Evolutionary conservation across 345 rosid genomes (phyloP).

Genomic region (Boechera divaricarpa): DNA sequence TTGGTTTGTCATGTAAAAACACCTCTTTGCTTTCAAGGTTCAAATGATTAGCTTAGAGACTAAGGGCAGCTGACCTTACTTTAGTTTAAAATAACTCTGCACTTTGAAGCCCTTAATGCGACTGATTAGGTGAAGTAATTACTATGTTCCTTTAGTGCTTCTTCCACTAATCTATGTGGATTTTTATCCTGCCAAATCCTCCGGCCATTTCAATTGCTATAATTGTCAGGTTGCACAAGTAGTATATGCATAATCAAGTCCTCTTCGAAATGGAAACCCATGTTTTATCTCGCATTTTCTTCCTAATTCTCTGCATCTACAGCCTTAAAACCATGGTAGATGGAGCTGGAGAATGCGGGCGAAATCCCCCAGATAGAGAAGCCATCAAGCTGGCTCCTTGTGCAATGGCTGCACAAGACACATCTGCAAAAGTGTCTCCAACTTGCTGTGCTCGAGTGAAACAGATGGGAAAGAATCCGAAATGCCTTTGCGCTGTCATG

Average conservation of each 20-base stretch:
- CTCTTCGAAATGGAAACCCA: conserved; percentile 46
- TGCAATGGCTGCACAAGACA: conserved; percentile 67
- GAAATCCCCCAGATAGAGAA: conserved; percentile 72
- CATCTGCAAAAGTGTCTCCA: conserved; percentile 59
- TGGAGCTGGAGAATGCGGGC: conserved; percentile 88
- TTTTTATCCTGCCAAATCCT: conserved; percentile 33
- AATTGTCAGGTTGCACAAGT: conserved; percentile 43
- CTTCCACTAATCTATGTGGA: conserved; percentile 59
- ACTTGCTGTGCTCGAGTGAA: conserved; percentile 73
- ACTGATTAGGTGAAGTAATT: conserved; percentile 57
- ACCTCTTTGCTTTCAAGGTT: conserved; percentile 33
- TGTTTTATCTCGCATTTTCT: conserved; percentile 49
- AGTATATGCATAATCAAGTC: conserved; percentile 36
- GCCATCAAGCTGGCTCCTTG: conserved; percentile 90
- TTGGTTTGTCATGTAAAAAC: conserved; percentile 40
- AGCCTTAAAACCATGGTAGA: conserved; percentile 44
- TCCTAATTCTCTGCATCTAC: conserved; percentile 48
- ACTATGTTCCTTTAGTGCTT: conserved; percentile 58
- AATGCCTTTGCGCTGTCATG: conserved; percentile 88
- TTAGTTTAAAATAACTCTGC: conserved; percentile 43
- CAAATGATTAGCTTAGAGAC: conserved; percentile 41
- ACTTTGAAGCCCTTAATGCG: conserved; percentile 31
- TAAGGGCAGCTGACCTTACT: conserved; percentile 40
- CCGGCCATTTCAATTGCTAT: conserved; percentile 44
- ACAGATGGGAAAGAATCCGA: conserved; percentile 73